A percentile compares a stretch with the other conserved stretches of the same genome.
phyloP scores from a whole-genome alignment of 345 rosid species.

The Corchorus olitorius region DNA sequence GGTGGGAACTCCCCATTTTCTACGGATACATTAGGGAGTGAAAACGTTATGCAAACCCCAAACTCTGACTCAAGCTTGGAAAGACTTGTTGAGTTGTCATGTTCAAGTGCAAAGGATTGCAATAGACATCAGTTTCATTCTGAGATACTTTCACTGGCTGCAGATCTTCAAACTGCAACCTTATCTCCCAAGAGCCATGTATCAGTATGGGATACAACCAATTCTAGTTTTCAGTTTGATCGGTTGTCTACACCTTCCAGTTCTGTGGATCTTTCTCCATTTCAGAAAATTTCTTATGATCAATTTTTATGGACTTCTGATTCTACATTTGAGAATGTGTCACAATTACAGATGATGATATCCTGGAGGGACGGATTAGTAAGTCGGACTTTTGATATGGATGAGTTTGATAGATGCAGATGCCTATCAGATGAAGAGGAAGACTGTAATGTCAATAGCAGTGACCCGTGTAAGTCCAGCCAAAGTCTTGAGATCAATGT shows the following conservation, averaged over 20 bases:
- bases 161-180: conserved; percentile 40
- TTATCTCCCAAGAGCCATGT: conserved; percentile 49
- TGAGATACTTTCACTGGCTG: conserved; percentile 38
- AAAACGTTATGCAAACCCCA: conserved; percentile 75
- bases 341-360: conserved; percentile 56
- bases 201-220: conserved; percentile 45
- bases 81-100: conserved; percentile 22
- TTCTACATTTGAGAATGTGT: conserved; percentile 42
- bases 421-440: conserved; percentile 67
- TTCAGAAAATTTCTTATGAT: conserved; percentile 56
- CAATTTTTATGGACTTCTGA: conserved; percentile 42
- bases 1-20: conserved; percentile 49
- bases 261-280: conserved; percentile 58
- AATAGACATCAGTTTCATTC: conserved; percentile 34
- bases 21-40: conserved; percentile 46
- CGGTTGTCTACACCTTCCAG: conserved; percentile 47
- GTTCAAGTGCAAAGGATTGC: conserved; percentile 28
- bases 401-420: conserved; percentile 66
- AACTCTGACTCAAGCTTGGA: conserved; percentile 57
- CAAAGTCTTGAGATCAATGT: conserved; percentile 26
- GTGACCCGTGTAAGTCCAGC: conserved; percentile 26
- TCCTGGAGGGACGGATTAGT: conserved; percentile 75
- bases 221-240: conserved; percentile 64
- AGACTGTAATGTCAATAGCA: conserved; percentile 27
- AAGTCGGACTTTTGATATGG: conserved; percentile 64